Evolutionary conservation across 306 rosid genomes (phyloP).

Genomic region (Trifolium fragiferum): DNA sequence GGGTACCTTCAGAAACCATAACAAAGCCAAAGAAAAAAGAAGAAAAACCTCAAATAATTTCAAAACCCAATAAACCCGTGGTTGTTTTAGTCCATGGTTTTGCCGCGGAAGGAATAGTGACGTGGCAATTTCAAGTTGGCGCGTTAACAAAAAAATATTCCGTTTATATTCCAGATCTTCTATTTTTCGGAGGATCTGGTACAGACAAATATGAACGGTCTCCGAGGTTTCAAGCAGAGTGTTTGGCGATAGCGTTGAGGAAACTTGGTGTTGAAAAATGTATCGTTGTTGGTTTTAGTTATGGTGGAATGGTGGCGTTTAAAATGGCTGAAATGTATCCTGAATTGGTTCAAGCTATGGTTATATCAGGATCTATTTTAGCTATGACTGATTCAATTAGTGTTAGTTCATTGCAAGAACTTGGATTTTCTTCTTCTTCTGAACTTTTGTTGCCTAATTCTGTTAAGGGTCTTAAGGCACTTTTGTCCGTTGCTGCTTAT

Average conservation of each 20-base stretch:
- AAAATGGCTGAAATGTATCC: conserved; percentile 72
- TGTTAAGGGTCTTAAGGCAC: conserved; percentile 72
- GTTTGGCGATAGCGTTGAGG: conserved; percentile 62
- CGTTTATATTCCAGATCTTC: conserved; percentile 84
- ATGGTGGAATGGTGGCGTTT: conserved; percentile 90
- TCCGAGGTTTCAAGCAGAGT: conserved; percentile 71
- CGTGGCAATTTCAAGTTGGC: conserved; percentile 90
- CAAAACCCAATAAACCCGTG: conserved; percentile 63
- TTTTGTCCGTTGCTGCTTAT: conserved; percentile 70
- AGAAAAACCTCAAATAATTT: conserved; percentile 9
- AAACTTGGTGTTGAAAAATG: conserved; percentile 80
- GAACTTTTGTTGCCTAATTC: conserved; percentile 75
- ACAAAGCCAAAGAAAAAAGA: conserved; percentile 53
- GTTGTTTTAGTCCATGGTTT: conserved; percentile 84
- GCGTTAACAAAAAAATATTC: conserved; percentile 69
- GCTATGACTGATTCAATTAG: conserved; percentile 68
- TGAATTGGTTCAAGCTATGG: conserved; percentile 57
- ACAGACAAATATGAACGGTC: conserved; percentile 64
- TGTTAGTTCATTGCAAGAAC: conserved; percentile 46
- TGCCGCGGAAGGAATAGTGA: conserved; percentile 82
- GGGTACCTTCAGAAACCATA: conserved; percentile 73
- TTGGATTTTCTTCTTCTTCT: conserved; percentile 74
- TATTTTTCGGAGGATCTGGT: conserved; percentile 73
- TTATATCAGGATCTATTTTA: conserved; percentile 74
- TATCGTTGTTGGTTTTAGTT: conserved; percentile 74